A percentile compares a stretch with the other conserved stretches of the same genome.
Conservation (phyloP, 73 alveolate genomes). For the Paramecium sexaurelia region DNA sequence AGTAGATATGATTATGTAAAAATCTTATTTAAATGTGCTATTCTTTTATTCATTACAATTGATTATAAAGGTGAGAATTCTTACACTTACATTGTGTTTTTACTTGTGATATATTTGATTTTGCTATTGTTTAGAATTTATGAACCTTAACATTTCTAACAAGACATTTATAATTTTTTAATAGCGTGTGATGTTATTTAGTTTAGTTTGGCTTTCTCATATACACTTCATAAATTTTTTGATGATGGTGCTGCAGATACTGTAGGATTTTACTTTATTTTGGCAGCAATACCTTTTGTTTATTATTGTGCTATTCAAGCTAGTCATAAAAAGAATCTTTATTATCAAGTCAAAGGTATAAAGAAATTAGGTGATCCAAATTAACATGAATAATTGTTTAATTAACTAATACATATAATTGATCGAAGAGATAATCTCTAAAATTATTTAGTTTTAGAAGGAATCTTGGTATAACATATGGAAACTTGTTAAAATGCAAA, state of each 20-base stretch:
- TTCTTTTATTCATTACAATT: background rate
- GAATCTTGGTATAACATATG: slow-evolving; percentile 6
- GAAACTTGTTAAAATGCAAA: background rate
- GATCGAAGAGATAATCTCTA: background rate
- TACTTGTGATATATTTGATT: background rate
- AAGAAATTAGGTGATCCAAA: slow-evolving; percentile 23
- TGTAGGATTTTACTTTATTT: slow-evolving; percentile 35
- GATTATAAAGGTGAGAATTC: background rate
- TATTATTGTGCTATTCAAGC: background rate
- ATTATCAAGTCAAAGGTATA: background rate
- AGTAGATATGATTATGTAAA: background rate
- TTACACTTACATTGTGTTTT: background rate
- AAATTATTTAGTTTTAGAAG: background rate
- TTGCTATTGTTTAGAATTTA: slow-evolving; percentile 21
- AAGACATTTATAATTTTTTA: background rate
- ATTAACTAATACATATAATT: background rate
- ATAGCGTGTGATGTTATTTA: background rate
- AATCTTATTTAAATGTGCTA: background rate
- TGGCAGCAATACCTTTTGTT: background rate
- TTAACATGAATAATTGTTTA: background rate
- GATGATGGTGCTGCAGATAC: background rate
- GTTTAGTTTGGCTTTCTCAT: background rate
- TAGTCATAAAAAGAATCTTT: background rate
- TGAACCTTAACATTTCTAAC: background rate
- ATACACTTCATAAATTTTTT: background rate